phyloP scores from a whole-genome alignment of 495 filamentous ascomycete genomes.

The Trichoderma parareesei region DNA sequence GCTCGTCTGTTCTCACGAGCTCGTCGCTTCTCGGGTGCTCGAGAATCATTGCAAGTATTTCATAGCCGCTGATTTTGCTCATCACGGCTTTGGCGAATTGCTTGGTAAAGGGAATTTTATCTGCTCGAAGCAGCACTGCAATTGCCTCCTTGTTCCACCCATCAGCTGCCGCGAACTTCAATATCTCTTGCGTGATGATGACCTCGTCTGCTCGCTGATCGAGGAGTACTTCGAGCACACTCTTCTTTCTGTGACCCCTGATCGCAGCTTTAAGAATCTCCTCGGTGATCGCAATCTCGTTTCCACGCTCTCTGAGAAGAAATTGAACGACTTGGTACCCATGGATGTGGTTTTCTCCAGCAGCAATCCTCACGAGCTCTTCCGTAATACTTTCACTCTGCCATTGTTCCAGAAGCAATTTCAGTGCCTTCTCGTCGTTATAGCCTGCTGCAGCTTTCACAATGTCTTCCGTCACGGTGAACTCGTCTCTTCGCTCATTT shows the following conservation, averaged over 20 bases:
- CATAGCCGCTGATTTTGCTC: not conserved
- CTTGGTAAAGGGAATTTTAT: not conserved
- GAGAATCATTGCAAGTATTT: conserved; percentile 12
- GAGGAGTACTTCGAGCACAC: conserved; percentile 18
- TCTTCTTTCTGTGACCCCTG: not conserved
- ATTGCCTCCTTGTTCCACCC: not conserved
- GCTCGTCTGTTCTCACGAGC: conserved; percentile 17
- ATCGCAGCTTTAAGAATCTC: conserved; percentile 15
- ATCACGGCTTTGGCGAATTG: not conserved
- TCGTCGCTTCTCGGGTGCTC: conserved; percentile 12
- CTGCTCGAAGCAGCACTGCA: not conserved
- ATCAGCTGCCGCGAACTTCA: not conserved
- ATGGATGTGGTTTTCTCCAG: not conserved
- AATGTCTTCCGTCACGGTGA: not conserved
- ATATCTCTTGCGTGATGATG: not conserved
- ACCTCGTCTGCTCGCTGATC: conserved; percentile 9
- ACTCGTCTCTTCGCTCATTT: not conserved
- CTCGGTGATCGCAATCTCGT: conserved; percentile 15
- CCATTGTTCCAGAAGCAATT: conserved; percentile 13
- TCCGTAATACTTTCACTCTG: conserved; percentile 14
- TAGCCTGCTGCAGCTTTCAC: not conserved
- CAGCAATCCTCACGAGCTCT: conserved; percentile 17
- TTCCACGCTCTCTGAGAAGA: not conserved
- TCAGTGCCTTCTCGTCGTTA: not conserved
- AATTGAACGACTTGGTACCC: not conserved